Conservation (phyloP, 257 asterid species). For the Capsicum pubescens region DNA sequence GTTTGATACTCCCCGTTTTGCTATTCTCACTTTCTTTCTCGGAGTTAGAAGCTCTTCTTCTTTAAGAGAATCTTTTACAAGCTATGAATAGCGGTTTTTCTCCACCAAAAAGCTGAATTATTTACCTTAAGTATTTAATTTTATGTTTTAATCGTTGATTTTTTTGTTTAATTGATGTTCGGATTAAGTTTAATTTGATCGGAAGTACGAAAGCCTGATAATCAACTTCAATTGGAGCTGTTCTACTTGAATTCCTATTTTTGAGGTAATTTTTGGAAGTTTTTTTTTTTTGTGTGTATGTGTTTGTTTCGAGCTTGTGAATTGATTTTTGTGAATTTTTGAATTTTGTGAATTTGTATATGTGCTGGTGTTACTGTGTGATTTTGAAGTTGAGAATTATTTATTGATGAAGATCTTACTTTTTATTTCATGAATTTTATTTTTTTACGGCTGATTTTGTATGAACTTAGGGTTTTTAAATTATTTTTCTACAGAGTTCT, state of each 20-base stretch:
- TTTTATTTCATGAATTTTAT: slow-evolving; percentile 28
- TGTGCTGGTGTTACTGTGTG: background rate
- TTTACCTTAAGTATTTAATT: background rate
- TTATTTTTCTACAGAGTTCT: slow-evolving; percentile 33
- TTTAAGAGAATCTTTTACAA: slow-evolving; percentile 5
- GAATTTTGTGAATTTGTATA: background rate
- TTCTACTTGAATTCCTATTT: background rate
- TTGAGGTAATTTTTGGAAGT: background rate
- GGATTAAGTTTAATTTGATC: slow-evolving; percentile 31
- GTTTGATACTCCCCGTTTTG: slow-evolving; percentile 29
- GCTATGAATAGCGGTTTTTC: slow-evolving; percentile 14
- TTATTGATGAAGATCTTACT: slow-evolving; percentile 34
- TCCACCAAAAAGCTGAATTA: background rate
- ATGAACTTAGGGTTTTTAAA: slow-evolving; percentile 43
- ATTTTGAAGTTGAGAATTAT: background rate
- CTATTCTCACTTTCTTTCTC: slow-evolving; percentile 26
- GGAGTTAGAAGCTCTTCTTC: slow-evolving; percentile 34
- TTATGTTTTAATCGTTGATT: background rate
- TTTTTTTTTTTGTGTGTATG: background rate
- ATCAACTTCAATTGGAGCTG: background rate
- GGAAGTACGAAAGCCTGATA: slow-evolving; percentile 30
- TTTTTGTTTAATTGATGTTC: background rate
- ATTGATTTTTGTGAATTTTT: slow-evolving; percentile 31
- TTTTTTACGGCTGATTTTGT: slow-evolving; percentile 37
- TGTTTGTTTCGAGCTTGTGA: slow-evolving; percentile 22